These are phyloP conservation scores for Umbellularia californica DNA, from an alignment of 164 flowering plant genomes.

Conservation along the genomic window DNA sequence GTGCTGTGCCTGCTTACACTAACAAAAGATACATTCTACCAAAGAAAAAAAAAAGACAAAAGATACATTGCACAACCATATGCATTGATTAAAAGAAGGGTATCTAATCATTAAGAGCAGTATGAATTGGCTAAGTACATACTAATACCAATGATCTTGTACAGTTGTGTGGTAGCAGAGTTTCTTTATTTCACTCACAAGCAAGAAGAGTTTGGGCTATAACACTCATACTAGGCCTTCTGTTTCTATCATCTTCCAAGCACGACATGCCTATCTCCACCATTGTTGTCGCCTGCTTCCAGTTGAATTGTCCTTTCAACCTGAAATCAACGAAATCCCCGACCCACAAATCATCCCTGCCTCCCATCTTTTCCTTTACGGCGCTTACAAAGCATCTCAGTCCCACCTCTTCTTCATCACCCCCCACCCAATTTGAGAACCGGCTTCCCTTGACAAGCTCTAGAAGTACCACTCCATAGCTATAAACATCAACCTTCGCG, in stretches of 20 bases:
- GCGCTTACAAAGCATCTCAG: conserved; percentile 2
- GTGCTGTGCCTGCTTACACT: too few species aligned
- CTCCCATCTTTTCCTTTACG: conserved; percentile 5
- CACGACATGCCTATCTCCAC: conserved; percentile 14
- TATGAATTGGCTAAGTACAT: too few species aligned
- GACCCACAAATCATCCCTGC: conserved; percentile 7
- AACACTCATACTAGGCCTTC: conserved; percentile 15
- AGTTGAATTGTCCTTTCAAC: conserved; percentile 7
- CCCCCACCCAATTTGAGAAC: conserved; percentile 8
- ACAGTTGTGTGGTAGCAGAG: too few species aligned
- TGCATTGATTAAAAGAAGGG: too few species aligned
- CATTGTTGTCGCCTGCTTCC: conserved; percentile 11
- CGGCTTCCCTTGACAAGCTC: conserved; percentile 19
- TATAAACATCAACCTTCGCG: conserved; percentile 17
- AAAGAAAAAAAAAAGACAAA: too few species aligned
- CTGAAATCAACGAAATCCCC: conserved; percentile 10
- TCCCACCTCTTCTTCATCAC: conserved; percentile 3
- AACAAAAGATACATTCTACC: too few species aligned
- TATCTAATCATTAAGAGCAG: too few species aligned
- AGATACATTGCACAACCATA: too few species aligned
- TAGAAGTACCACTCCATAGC: conserved; percentile 16
- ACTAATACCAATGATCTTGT: too few species aligned
- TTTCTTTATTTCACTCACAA: too few species aligned
- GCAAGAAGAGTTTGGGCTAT: conserved; percentile 14
- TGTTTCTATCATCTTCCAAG: conserved; percentile 17